Base-by-base conservation (phyloP, 2,329 filamentous ascomycete species). In the Penicillium sp. region DNA sequence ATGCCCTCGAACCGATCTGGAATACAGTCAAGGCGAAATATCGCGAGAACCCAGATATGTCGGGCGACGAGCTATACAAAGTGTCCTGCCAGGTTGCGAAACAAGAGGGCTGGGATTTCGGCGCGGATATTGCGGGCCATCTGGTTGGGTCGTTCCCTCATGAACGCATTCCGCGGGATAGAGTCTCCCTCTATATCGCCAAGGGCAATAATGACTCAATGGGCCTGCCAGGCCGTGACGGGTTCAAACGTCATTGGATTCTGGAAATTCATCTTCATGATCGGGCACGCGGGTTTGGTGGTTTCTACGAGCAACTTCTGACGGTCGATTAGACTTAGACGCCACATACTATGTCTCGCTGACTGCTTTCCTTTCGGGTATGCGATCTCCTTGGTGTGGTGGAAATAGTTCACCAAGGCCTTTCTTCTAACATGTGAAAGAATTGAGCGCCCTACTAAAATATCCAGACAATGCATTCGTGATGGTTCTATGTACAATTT, bases 71-170 rank as follows among this genome's bases (percentile, higher is more conserved):
- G 55, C 70, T 82, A 9, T 82, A 79, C 54, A 67, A 67, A n/a
- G 75, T 79, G 48, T 74, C 78, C 4, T 72, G 71, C 37, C 65
- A 71, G 22, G 63, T 65, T n/a, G 78, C 76, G 0, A 59, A 67
- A 52, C 51, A 72, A 24, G 69, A 68, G 4, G 80, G 79, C 0
- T 82, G 72, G 67, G 68, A 74, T 24, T 81, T 77, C 55, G 79
- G 78, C 1, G 76, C 75, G 0, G 56, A 68, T 39, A 71, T 78
- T 47, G 76, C 80, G 0, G 80, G 80, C 0, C 80, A 82, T 69
- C 66, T 82, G n/a, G 76, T 82, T 22, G 79, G 79, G 1, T 70
- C 70, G n/a, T 81, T 81, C 50, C 79, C 79, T 5, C 79, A 82
- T 60, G 79, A 81, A 64, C 72, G 79, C 0, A 81, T 81, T 55